Conservation (phyloP, 345 rosid species). For the Citrus medica region DNA sequence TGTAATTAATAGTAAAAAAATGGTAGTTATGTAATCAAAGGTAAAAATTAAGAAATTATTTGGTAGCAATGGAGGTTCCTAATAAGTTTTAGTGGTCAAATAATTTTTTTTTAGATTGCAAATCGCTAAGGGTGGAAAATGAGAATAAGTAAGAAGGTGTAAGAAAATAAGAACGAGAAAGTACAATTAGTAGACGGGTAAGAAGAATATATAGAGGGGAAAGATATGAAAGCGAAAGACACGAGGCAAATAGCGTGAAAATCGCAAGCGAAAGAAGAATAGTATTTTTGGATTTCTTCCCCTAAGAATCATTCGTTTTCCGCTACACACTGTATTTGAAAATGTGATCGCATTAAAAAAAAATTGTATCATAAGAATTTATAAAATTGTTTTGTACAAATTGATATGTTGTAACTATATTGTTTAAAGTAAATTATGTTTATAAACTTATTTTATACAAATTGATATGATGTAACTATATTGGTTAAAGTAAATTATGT, state of each 20-base stretch:
- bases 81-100: too few species aligned
- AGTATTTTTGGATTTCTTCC: background rate
- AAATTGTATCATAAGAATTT: too few species aligned
- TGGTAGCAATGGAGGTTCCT: background rate
- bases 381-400: too few species aligned
- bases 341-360: background rate
- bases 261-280: too few species aligned
- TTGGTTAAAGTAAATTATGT: too few species aligned
- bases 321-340: too few species aligned
- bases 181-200: background rate
- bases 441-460: too few species aligned
- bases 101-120: too few species aligned
- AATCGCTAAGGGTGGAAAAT: background rate
- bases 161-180: background rate
- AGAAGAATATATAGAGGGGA: background rate
- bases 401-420: too few species aligned
- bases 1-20: too few species aligned
- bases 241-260: background rate
- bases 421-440: too few species aligned
- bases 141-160: background rate
- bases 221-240: background rate
- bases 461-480: too few species aligned
- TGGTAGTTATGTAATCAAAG: background rate
- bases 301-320: background rate
- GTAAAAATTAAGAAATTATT: background rate